Conservation (phyloP, 108 stramenopile genomes). For the Asterionellopsis glacialis region DNA sequence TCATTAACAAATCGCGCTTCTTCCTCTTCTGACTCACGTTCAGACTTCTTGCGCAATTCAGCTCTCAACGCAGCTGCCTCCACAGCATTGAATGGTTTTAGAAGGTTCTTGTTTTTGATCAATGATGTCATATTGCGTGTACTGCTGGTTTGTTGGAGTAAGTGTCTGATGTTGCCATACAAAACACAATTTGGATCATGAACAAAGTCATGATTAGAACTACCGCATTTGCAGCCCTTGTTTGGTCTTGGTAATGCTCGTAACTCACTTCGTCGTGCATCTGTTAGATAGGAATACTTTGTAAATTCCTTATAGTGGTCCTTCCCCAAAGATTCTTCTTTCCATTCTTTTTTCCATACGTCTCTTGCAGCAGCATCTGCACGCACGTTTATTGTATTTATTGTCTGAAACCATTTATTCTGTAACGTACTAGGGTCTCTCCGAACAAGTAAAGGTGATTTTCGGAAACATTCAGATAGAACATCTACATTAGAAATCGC, state of each 20-base stretch:
- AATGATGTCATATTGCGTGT: background rate
- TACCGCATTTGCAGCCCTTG: conserved; percentile 64
- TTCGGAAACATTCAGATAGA: background rate
- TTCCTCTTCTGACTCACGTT: conserved; percentile 28
- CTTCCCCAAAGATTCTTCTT: background rate
- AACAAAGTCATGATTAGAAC: conserved; percentile 56
- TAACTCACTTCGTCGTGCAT: conserved; percentile 48
- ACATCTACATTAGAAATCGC: background rate
- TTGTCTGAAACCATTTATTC: background rate
- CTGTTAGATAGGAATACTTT: conserved; percentile 32
- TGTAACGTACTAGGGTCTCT: background rate
- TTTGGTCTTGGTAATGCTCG: conserved; percentile 48
- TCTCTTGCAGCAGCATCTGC: background rate
- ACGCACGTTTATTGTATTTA: background rate
- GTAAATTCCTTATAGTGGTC: background rate
- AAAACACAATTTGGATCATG: conserved; percentile 61
- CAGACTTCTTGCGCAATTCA: conserved; percentile 39
- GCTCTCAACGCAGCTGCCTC: conserved; percentile 65
- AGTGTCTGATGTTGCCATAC: conserved; percentile 42
- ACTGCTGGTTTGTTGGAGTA: background rate
- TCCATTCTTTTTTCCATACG: conserved; percentile 8
- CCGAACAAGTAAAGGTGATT: background rate
- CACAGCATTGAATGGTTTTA: conserved; percentile 43
- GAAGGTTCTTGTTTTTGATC: background rate
- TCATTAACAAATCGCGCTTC: conserved; percentile 69